These are phyloP conservation scores for Beauveria varroae DNA, from an alignment of 2,329 filamentous ascomycete species.

Conservation along the genomic window DNA sequence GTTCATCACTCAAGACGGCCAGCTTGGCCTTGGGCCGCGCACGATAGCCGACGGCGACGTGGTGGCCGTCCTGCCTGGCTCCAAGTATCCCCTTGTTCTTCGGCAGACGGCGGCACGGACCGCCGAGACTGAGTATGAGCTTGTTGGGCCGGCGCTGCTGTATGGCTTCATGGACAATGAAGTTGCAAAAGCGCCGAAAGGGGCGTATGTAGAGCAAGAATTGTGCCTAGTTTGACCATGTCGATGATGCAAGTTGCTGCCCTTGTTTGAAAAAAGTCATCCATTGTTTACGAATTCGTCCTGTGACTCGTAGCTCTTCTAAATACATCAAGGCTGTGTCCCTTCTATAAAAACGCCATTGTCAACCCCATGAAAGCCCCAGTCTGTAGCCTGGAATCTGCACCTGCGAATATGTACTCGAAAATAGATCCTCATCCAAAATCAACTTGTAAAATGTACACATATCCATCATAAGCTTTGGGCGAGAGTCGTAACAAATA, in stretches of 20 bases:
- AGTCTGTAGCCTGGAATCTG: neutral
- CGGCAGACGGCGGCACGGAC: neutral
- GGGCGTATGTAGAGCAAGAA: neutral
- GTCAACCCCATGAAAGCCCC: neutral
- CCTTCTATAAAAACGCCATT: slow-evolving; percentile 7
- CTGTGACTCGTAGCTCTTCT: neutral
- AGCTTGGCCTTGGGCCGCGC: slow-evolving; percentile 8
- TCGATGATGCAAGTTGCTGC: neutral
- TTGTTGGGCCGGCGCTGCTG: slow-evolving; percentile 3
- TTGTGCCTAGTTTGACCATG: neutral
- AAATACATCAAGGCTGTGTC: neutral
- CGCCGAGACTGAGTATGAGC: neutral
- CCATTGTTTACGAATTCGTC: neutral
- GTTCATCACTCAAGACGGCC: neutral
- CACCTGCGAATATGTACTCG: neutral
- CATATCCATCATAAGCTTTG: slow-evolving; percentile 15
- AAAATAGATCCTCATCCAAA: neutral
- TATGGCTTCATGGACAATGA: slow-evolving; percentile 10
- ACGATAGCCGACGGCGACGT: neutral
- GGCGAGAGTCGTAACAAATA: neutral
- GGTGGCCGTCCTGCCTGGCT: neutral
- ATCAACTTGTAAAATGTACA: slow-evolving; percentile 13
- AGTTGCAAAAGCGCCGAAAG: neutral
- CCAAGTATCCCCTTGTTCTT: slow-evolving; percentile 2
- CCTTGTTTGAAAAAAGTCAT: neutral